Conservation (phyloP, 768 basidiomycete species). For the Mycena polygramma region DNA sequence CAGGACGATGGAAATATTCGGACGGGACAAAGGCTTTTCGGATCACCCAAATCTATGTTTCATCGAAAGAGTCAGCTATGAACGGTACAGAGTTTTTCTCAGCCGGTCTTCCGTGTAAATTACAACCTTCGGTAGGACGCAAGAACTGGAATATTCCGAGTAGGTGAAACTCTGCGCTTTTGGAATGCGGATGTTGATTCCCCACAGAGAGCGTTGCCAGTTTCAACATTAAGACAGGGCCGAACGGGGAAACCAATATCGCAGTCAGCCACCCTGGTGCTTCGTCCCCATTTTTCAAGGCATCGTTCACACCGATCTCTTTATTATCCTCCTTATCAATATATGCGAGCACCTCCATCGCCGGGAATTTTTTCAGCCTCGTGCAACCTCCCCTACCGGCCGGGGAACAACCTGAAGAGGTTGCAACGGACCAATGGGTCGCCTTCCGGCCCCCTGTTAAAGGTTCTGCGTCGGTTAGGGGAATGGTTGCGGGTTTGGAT, state of each 20-base stretch:
- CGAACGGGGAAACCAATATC: conserved; percentile 41
- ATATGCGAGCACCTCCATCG: conserved; percentile 35
- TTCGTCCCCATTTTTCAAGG: conserved; percentile 47
- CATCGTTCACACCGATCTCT: conserved; percentile 43
- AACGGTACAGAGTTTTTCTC: conserved; percentile 41
- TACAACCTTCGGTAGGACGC: conserved; percentile 40
- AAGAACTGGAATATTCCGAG: conserved; percentile 54
- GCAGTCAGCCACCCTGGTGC: conserved; percentile 41
- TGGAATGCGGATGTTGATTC: not conserved
- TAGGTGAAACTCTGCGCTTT: conserved; percentile 29
- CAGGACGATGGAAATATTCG: conserved; percentile 49
- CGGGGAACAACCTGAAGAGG: conserved; percentile 39
- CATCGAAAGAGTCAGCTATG: conserved; percentile 44
- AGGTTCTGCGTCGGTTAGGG: conserved; percentile 35
- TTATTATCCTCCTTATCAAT: conserved; percentile 43
- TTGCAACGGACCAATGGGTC: conserved; percentile 42
- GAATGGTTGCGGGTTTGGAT: conserved; percentile 34
- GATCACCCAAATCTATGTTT: conserved; percentile 53
- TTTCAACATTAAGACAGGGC: conserved; percentile 41
- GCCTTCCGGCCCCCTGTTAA: conserved; percentile 30
- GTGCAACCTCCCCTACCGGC: conserved; percentile 45
- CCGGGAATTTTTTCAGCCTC: conserved; percentile 35
- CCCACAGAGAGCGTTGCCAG: conserved; percentile 46
- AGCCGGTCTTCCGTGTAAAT: not conserved
- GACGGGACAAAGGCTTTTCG: conserved; percentile 43